Percentiles rank a stretch among this genome's conserved stretches.
These are phyloP conservation scores for Trametes gibbosa DNA, from an alignment of 768 basidiomycete genomes.

Conservation along the genomic window DNA sequence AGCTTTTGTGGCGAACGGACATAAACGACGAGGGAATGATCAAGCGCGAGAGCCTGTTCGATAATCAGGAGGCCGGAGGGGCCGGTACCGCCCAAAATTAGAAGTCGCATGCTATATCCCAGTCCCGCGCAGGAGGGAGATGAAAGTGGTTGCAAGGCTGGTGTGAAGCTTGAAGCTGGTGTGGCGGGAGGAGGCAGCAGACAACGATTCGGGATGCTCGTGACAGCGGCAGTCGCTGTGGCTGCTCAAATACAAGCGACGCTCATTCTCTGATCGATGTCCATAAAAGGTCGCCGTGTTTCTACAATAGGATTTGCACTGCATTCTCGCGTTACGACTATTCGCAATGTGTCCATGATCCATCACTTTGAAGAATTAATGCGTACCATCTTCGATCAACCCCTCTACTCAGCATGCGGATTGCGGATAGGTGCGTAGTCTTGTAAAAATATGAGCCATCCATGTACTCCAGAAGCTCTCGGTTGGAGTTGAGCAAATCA, in stretches of 20 bases:
- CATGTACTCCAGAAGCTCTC: too few species aligned
- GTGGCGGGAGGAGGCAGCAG: too few species aligned
- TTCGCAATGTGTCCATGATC: neutral
- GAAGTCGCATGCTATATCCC: slow-evolving; percentile 43
- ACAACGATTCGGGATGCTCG: too few species aligned
- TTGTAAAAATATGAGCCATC: too few species aligned
- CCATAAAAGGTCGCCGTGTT: neutral
- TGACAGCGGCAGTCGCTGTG: neutral
- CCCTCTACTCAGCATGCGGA: too few species aligned
- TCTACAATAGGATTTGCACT: neutral
- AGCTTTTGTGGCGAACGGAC: slow-evolving; percentile 65
- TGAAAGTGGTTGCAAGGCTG: too few species aligned
- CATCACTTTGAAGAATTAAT: too few species aligned
- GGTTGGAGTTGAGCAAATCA: too few species aligned
- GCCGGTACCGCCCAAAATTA: slow-evolving; percentile 73
- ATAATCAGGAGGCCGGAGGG: slow-evolving; percentile 55
- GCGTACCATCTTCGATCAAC: too few species aligned
- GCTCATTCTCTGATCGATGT: neutral
- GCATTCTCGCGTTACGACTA: neutral
- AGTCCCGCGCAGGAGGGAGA: neutral
- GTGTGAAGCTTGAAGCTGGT: too few species aligned
- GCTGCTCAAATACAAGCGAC: neutral
- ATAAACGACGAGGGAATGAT: slow-evolving; percentile 54
- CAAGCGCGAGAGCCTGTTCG: slow-evolving; percentile 47
- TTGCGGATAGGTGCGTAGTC: too few species aligned